These are phyloP conservation scores for Vitis hybrid DNA, from an alignment of 177 flowering plant genomes.

Conservation along the genomic window DNA sequence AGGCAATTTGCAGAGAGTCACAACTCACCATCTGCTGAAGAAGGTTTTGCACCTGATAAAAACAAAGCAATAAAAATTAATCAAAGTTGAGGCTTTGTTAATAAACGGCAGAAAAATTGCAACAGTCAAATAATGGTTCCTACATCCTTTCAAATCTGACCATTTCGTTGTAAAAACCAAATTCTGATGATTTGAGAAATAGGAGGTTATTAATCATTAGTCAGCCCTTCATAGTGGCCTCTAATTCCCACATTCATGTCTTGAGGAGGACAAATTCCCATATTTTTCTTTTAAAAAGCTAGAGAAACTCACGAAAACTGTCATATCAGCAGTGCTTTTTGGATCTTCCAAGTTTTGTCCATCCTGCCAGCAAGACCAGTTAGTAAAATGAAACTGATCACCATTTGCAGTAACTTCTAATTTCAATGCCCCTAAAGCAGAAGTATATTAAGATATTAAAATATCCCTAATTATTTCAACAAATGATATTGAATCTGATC, in stretches of 20 bases:
- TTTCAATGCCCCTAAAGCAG: too few relatives aligned
- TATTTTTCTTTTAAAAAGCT: neutral
- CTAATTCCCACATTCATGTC: neutral
- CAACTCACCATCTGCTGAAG: slow-evolving; percentile 45
- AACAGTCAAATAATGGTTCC: neutral
- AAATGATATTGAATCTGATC: too few relatives aligned
- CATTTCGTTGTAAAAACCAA: too few relatives aligned
- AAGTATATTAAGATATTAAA: too few relatives aligned
- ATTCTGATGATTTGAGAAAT: neutral
- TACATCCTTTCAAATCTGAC: too few relatives aligned
- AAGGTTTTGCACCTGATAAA: slow-evolving; percentile 39
- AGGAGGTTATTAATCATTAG: neutral
- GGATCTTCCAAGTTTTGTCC: slow-evolving; percentile 37
- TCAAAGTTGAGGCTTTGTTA: neutral
- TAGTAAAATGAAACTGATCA: neutral
- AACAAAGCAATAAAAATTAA: slow-evolving; percentile 1
- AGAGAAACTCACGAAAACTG: slow-evolving; percentile 35
- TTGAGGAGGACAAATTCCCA: too few relatives aligned
- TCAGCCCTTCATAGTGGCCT: neutral
- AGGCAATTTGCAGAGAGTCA: neutral
- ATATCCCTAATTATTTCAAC: too few relatives aligned
- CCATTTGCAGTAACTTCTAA: too few relatives aligned
- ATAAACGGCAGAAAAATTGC: neutral
- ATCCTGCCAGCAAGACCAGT: slow-evolving; percentile 27
- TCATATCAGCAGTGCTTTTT: slow-evolving; percentile 45